These are phyloP conservation scores for Castanea mollissima DNA, from an alignment of 306 rosid species.

Conservation along the genomic window DNA sequence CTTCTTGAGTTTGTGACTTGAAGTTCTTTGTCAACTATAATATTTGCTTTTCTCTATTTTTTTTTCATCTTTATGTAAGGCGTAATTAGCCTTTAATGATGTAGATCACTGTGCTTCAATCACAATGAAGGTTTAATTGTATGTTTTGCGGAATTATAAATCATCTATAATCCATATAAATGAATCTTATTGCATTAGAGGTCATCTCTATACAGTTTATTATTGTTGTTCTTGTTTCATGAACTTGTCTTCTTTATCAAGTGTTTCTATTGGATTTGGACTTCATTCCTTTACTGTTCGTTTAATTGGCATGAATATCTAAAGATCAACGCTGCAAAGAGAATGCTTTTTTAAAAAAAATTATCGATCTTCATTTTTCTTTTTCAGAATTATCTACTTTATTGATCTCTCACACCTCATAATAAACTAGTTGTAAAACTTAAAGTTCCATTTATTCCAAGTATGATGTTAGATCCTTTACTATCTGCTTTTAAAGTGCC, in stretches of 20 bases:
- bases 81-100: neutral
- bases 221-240: too few relatives aligned
- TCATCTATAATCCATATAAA: neutral
- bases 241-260: neutral
- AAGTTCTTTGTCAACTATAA: neutral
- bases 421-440: neutral
- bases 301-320: neutral
- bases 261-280: neutral
- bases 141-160: neutral
- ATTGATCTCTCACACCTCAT: neutral
- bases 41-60: neutral
- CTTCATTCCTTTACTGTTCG: neutral
- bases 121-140: neutral
- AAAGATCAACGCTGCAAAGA: neutral
- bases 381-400: neutral
- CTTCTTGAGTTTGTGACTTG: neutral
- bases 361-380: neutral
- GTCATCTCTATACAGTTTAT: neutral
- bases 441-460: neutral
- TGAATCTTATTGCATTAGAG: neutral
- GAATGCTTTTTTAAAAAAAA: neutral
- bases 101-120: neutral
- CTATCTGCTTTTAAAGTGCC: neutral
- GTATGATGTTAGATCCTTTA: neutral
- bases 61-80: neutral